Conservation (phyloP, 2,329 filamentous ascomycete genomes). For the Nemania bipapillata region DNA sequence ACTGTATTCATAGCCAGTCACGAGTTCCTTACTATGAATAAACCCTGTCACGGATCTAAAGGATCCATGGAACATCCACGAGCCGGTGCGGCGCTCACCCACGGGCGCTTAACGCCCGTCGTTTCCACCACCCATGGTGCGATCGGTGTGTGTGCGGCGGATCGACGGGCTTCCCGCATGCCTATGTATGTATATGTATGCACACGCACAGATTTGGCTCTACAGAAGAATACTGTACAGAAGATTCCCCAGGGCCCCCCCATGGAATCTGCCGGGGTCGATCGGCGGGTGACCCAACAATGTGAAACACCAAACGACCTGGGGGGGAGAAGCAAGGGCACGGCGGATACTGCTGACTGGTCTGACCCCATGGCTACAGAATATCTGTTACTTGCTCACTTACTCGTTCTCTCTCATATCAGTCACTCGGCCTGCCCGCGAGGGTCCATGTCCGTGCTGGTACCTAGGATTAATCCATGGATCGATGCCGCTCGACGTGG, state of each 20-base stretch:
- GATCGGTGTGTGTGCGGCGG: background rate
- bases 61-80: background rate
- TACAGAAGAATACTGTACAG: background rate
- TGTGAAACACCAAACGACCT: background rate
- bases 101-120: background rate
- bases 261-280: background rate
- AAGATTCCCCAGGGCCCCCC: background rate
- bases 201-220: background rate
- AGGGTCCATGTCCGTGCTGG: no score
- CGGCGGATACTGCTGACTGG: background rate
- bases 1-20: background rate
- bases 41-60: background rate
- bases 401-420: no score
- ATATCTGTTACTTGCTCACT: no score
- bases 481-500: no score
- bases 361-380: background rate
- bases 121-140: background rate
- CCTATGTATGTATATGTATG: no score
- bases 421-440: no score
- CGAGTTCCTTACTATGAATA: background rate
- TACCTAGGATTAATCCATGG: no score
- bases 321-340: background rate
- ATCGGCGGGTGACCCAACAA: background rate
- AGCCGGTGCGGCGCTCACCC: background rate
- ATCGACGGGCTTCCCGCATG: background rate